Conservation (phyloP, 192 early-diverging fungal genomes). For the Coemansia sp. region DNA sequence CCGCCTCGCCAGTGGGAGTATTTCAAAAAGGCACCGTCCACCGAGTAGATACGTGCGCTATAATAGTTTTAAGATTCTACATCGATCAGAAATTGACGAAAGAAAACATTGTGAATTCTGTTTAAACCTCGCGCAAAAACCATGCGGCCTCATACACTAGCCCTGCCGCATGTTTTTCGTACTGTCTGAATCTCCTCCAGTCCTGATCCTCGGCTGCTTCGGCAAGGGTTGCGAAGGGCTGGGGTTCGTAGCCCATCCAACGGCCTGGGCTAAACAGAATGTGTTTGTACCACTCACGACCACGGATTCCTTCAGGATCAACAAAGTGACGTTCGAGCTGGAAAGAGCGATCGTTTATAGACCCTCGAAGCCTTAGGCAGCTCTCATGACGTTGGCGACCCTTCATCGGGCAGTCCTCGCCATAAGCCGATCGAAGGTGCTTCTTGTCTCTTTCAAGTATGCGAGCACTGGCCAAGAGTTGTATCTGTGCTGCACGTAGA, state of each 20-base stretch:
- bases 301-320: constrained; percentile 58
- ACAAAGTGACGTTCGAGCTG: constrained; percentile 61
- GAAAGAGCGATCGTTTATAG: constrained; percentile 54
- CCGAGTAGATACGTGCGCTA: constrained; percentile 17
- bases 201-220: constrained; percentile 53
- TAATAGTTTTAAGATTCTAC: too few species aligned
- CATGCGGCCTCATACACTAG: constrained; percentile 48
- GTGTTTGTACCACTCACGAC: constrained; percentile 65
- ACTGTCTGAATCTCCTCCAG: constrained; percentile 24
- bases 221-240: constrained; percentile 57
- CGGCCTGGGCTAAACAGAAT: constrained; percentile 59
- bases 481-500: constrained; percentile 36
- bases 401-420: constrained; percentile 51
- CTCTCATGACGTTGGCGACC: constrained; percentile 29
- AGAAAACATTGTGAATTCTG: not conserved
- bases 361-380: constrained; percentile 37
- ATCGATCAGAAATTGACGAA: too few species aligned
- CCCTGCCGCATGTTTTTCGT: constrained; percentile 32
- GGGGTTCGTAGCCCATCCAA: constrained; percentile 55
- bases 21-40: constrained; percentile 41
- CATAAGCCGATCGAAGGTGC: constrained; percentile 32
- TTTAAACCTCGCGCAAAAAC: constrained; percentile 45
- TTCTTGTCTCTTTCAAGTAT: constrained; percentile 32
- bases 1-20: constrained; percentile 86
- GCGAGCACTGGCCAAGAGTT: constrained; percentile 27